Evolutionary conservation across 495 filamentous ascomycete species (phyloP), one percentile per base, ranked within the genome.

Genomic region (Neurospora sp.): DNA sequence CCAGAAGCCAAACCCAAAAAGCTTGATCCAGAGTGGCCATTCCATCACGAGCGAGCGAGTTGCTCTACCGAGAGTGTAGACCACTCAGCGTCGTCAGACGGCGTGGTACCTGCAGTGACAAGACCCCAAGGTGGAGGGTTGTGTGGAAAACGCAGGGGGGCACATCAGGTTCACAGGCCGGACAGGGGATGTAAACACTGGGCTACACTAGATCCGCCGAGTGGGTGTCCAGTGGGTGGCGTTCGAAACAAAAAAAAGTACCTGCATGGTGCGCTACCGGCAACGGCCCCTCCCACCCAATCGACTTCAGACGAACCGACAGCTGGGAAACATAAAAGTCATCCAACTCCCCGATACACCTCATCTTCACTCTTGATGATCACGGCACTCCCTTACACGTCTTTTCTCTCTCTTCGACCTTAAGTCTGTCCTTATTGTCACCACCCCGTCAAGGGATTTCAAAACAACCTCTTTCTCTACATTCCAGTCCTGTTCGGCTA

Each of bases 301-400:
- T 66, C 54, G 54, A 66, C 27, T 31, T 6, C 0, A 18, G 54
- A 66, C 54, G 54, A 66, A 66, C 54, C 54, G 54, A 18, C 54
- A 66, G 54, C 54, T 66, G 54, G 54, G 54, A 66, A 66, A 66
- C 54, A 66, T 66, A 66, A 66, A 66, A 66, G 54, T 66, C 54
- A 66, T 35, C 27, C 54, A 66, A 4, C 54, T 66, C 54, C 54
- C 54, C 27, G 6, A 16, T 18, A 31, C 54, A 66, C 54, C 23
- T 66, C 54, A 66, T 35, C 54, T 35, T 9, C 6, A 35, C 14
- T 66, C 23, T 23, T 2, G 54, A 35, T 27, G 27, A 66, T 66
- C 54, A 66, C 54, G 54, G 27, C 54, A 35, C 54, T 66, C 54
- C 54, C 54, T 66, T 66, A 35, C 54, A 66, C 27, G 54, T 37